Base-by-base conservation (phyloP, 257 asterid species). In the Cinchona pubescens region DNA sequence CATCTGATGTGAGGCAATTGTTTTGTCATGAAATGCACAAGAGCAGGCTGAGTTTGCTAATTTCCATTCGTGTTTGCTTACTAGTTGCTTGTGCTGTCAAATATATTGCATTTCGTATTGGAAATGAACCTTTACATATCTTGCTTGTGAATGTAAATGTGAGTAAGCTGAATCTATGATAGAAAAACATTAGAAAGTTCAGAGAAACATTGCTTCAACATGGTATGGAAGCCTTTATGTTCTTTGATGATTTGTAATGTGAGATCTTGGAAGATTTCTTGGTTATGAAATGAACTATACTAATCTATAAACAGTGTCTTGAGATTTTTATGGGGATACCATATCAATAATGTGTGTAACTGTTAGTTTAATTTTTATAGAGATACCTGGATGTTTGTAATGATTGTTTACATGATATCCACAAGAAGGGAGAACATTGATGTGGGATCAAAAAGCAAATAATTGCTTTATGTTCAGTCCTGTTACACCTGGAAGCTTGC, bases 1-100 rank as follows among this genome's bases (percentile, higher is more conserved):
- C 46, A 69, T 9, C n/a, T 35, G 0, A 63, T 48, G 55, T 63
- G 49, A 51, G 64, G n/a, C 65, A 64, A 64, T 46, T 77, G 42
- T 70, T 30, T 70, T 70, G 40, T 32, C 51, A 60, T 30, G 29
- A 60, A 45, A 53, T 45, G 62, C 45, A 42, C 6, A 29, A 40
- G 68, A 4, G 21, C 21, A 74, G 58, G 27, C 2, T 48, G 29
- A 64, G 29, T 49, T 32, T 75, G 78, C 32, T 32, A 38, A 48
- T 46, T 10, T 63, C 35, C 13, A 2, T 34, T 35, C 30, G 0
- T 74, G 48, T 34, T 63, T 32, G 65, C 71, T 34, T 32, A 29
- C 40, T 16, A 0, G 32, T 74, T 32, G 21, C 25, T 62, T 61
- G 30, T 27, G 58, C 32, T 74, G 30, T 16, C 8, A 18, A 8